Base-by-base conservation (phyloP, 306 rosid genomes). In the Arachis hypogaea region DNA sequence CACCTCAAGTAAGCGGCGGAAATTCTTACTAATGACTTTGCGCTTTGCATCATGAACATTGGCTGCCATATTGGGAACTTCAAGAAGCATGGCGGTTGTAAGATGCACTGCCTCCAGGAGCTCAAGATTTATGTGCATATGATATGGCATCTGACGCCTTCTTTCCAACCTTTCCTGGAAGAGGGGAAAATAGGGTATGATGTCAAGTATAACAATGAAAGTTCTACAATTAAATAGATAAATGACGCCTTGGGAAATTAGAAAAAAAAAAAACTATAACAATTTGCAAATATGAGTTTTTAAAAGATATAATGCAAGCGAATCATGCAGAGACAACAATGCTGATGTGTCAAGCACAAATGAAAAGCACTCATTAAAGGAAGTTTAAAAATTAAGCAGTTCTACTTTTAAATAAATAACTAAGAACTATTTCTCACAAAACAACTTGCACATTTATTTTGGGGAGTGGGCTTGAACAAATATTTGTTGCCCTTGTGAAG, bases 61-160 rank as follows among this genome's bases (percentile, higher is more conserved):
- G 56, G 97, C 92, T 7, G 98, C 99, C 87, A 90, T 84, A 76
- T 92, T 92, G 36, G 99, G 99, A 62, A 95, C 98, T 85, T 95
- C 99, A 54, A 95, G 89, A 79, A 95, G 87, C 98, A 95, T 95
- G 50, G 98, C 97, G 76, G 97, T 84, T 78, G 82, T 89, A 76
- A 95, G 86, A 86, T 95, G 99, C 49, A 95, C 97, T 0, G 96
- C 76, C 80, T 95, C 99, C 78, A 92, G 59, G 61, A 92, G 98
- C 88, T 95, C 99, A 30, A 91, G 98, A 83, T 90, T 95, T 58
- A 95, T 95, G 82, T 95, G 99, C 99, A 95, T 95, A 66, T 95
- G 99, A 77, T 92, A 95, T 41, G 99, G 99, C 99, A 95, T 95
- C 82, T 92, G 98, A 3, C 99, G 87, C 71, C 98, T 90, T 79